A percentile compares a stretch with the other conserved stretches of the same genome.
Evolutionary conservation across 495 filamentous ascomycete genomes (phyloP).

Genomic region (Cercophora scortea): DNA sequence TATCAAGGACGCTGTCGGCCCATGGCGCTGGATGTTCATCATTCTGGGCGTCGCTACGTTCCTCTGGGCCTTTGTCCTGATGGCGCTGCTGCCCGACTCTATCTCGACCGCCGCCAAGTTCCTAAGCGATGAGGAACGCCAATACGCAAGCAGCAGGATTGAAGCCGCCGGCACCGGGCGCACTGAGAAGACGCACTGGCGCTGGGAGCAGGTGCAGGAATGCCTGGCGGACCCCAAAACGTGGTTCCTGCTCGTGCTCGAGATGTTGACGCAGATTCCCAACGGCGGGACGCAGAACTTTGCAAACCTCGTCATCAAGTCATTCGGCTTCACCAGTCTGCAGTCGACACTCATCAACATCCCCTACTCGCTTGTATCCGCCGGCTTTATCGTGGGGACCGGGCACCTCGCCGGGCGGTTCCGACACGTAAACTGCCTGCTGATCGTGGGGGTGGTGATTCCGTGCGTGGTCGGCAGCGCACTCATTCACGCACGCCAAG

Average conservation of each 20-base stretch:
- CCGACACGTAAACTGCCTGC: slow-evolving; percentile 29
- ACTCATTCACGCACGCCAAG: not conserved
- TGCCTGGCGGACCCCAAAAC: slow-evolving; percentile 36
- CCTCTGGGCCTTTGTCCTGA: slow-evolving; percentile 33
- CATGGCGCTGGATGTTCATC: slow-evolving; percentile 59
- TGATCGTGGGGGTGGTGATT: slow-evolving; percentile 21
- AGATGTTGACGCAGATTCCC: slow-evolving; percentile 34
- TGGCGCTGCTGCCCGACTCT: slow-evolving; percentile 44
- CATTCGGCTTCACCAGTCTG: slow-evolving; percentile 33
- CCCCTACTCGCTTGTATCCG: not conserved
- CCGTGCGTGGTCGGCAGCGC: slow-evolving; percentile 1
- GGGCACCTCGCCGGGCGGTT: slow-evolving; percentile 33
- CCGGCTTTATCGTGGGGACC: not conserved
- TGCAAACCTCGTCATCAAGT: slow-evolving; percentile 30
- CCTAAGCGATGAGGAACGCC: slow-evolving; percentile 41
- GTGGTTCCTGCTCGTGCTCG: slow-evolving; percentile 30
- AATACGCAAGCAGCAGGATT: slow-evolving; percentile 30
- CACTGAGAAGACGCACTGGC: slow-evolving; percentile 27
- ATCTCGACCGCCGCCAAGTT: slow-evolving; percentile 47
- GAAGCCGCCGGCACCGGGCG: slow-evolving; percentile 27
- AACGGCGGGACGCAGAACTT: slow-evolving; percentile 39
- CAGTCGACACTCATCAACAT: slow-evolving; percentile 10
- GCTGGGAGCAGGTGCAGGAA: slow-evolving; percentile 27
- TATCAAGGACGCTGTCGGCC: slow-evolving; percentile 47
- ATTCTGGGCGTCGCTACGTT: slow-evolving; percentile 47